Conservation (phyloP, 805 yeast species). For the Saccharomycopsis javanensis region DNA sequence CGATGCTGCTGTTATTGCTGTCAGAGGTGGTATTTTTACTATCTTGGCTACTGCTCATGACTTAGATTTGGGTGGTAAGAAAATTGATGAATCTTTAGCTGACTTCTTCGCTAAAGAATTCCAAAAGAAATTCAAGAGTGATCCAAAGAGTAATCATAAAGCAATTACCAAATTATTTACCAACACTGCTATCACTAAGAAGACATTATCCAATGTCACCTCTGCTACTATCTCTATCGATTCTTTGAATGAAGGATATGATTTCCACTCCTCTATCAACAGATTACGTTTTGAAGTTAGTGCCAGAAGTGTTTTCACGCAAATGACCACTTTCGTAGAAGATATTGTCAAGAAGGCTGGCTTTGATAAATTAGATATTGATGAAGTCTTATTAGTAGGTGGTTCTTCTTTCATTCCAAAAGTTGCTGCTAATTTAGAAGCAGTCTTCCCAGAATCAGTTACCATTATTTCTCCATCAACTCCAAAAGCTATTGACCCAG, state of each 20-base stretch:
- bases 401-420: constrained; percentile 92
- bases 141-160: constrained; percentile 74
- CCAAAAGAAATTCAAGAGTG: constrained; percentile 72
- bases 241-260: constrained; percentile 87
- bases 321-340: constrained; percentile 71
- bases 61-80: constrained; percentile 76
- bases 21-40: constrained; percentile 90
- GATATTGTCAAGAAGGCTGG: constrained; percentile 71
- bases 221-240: constrained; percentile 89
- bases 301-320: constrained; percentile 65
- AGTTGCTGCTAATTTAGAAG: constrained; percentile 63
- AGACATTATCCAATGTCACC: constrained; percentile 84
- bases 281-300: constrained; percentile 88
- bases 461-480: constrained; percentile 62
- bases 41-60: constrained; percentile 79
- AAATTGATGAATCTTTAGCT: constrained; percentile 68
- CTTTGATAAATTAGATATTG: constrained; percentile 74
- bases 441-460: constrained; percentile 69
- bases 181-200: constrained; percentile 76
- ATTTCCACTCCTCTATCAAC: constrained; percentile 87
- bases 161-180: constrained; percentile 81
- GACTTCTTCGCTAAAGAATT: constrained; percentile 90
- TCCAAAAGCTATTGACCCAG: constrained; percentile 73
- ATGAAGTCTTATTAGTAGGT: constrained; percentile 87
- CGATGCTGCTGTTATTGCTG: constrained; percentile 89